phyloP scores from a whole-genome alignment of 2,329 filamentous ascomycete genomes.

The Cercospora zeina region DNA sequence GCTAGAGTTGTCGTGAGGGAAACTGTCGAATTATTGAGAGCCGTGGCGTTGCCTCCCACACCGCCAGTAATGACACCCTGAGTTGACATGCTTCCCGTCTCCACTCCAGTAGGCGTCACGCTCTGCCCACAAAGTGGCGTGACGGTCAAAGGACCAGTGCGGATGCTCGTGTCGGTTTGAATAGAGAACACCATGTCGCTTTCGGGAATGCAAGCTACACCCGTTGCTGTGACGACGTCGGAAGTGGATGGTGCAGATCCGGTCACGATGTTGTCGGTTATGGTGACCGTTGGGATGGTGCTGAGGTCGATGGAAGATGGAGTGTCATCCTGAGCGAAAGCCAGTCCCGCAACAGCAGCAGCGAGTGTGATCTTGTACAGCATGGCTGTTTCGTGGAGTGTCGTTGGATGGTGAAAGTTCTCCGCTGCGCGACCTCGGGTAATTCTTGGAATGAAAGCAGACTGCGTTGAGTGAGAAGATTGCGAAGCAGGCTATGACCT shows the following conservation, averaged over 20 bases:
- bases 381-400: constrained; percentile 12
- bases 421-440: neutral
- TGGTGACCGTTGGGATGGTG: constrained; percentile 18
- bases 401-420: neutral
- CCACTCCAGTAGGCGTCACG: constrained; percentile 1
- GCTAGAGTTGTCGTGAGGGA: neutral
- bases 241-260: constrained; percentile 13
- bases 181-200: constrained; percentile 25
- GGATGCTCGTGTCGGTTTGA: constrained; percentile 27
- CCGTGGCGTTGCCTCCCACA: neutral
- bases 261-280: constrained; percentile 12
- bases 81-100: constrained; percentile 14
- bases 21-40: neutral
- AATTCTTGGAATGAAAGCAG: neutral
- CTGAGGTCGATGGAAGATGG: constrained; percentile 12
- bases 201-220: constrained; percentile 19
- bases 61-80: constrained; percentile 4
- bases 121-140: constrained; percentile 19
- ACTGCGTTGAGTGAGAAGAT: neutral
- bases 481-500: neutral
- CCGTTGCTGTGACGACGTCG: constrained; percentile 11
- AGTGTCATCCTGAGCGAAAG: constrained; percentile 12
- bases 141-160: constrained; percentile 17
- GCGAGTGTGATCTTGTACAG: constrained; percentile 13
- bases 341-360: constrained; percentile 13